phyloP scores from a whole-genome alignment of 164 flowering plant species.

The Stephania cephalantha region DNA sequence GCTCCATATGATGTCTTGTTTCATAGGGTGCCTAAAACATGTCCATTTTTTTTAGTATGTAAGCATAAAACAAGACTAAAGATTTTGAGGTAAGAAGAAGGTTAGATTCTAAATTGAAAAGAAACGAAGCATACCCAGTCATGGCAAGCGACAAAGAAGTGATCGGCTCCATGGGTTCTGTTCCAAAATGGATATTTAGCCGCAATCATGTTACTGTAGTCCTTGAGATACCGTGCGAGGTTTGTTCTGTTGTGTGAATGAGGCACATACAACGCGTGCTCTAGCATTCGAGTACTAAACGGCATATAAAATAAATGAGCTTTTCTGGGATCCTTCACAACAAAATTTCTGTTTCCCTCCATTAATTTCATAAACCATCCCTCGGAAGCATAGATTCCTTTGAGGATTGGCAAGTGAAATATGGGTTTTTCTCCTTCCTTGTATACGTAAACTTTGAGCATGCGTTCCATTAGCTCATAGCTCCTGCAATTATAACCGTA shows the following conservation, averaged over 20 bases:
- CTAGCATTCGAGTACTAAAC: slow-evolving; percentile 13
- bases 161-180: slow-evolving; percentile 15
- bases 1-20: slow-evolving; percentile 19
- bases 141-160: slow-evolving; percentile 19
- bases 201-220: slow-evolving; percentile 7
- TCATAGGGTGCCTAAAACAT: slow-evolving; percentile 16
- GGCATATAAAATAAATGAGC: slow-evolving; percentile 15
- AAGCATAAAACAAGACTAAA: no score
- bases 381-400: slow-evolving; percentile 15
- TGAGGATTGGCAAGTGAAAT: slow-evolving; percentile 10
- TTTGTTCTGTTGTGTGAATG: slow-evolving; percentile 8
- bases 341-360: slow-evolving; percentile 9
- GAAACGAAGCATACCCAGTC: slow-evolving; percentile 16
- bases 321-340: slow-evolving; percentile 8
- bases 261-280: slow-evolving; percentile 6
- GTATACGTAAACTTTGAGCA: slow-evolving; percentile 10
- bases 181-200: slow-evolving; percentile 14
- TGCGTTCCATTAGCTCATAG: slow-evolving; percentile 13
- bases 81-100: no score
- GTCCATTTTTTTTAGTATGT: background rate
- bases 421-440: slow-evolving; percentile 13
- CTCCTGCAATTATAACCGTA: slow-evolving; percentile 4
- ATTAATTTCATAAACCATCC: slow-evolving; percentile 16
- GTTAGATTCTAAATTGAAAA: background rate
- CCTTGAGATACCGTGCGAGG: slow-evolving; percentile 5